Evolutionary conservation across 129 eudicot species (phyloP).

Genomic region (Dittrichia graveolens): DNA sequence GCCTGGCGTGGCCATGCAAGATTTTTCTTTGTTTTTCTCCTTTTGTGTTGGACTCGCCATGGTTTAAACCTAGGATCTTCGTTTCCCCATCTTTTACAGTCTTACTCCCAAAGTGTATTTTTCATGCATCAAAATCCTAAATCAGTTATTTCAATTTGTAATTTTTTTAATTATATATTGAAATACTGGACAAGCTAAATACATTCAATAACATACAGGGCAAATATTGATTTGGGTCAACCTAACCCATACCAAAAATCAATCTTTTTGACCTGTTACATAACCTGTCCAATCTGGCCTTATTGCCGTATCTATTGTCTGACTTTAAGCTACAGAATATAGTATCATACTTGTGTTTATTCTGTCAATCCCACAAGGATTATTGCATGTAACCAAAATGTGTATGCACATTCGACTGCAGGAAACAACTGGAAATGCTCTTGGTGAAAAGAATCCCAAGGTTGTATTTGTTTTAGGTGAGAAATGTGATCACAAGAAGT

Average conservation of each 20-base stretch:
- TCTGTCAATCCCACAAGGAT: neutral
- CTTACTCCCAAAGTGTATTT: no score
- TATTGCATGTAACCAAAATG: constrained; percentile 13
- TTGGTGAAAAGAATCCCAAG: constrained; percentile 54
- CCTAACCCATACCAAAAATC: neutral
- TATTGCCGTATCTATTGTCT: neutral
- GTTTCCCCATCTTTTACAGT: no score
- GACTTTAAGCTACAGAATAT: neutral
- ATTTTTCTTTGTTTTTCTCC: no score
- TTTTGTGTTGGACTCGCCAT: no score
- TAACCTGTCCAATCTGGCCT: neutral
- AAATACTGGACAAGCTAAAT: no score
- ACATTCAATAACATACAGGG: neutral
- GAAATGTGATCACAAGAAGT: constrained; percentile 13
- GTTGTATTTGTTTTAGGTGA: constrained; percentile 75
- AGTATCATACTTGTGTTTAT: constrained; percentile 16
- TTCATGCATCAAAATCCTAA: no score
- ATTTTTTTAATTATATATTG: neutral
- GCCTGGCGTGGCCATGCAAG: no score
- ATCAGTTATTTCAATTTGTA: neutral
- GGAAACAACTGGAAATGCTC: constrained; percentile 60
- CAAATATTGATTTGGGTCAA: neutral
- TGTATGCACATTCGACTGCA: constrained; percentile 37
- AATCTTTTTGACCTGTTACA: neutral
- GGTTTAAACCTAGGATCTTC: no score